Base-by-base conservation (phyloP, 768 basidiomycete species). In the Phallus indusiatus region DNA sequence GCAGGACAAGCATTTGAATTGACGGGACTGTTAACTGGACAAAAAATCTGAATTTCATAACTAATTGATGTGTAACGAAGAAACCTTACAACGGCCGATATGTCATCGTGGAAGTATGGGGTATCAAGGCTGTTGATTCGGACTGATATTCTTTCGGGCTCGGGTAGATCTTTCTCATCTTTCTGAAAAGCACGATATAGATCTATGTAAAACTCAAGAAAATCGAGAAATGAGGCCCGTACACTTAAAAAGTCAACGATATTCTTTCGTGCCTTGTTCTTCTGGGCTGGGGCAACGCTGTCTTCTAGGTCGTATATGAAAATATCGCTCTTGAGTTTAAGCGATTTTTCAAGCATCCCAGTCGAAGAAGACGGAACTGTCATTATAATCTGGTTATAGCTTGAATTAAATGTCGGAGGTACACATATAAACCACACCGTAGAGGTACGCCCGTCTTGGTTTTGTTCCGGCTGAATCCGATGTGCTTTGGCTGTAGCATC, bases 281-380 rank as follows among this genome's bases (percentile, higher is more conserved):
- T 71, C 33, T 69, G 64, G 5, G 74, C 73, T 3, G 86, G 86
- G 4, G 90, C 74, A 0, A 94, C 82, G 61, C 88, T 88, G 69
- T 95, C 93, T 69, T 94, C 93, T 12, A 95, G 75, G 73, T 95
- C 93, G 66, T 92, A 94, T 22, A 92, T 85, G 36, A 93, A 75
- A 47, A 86, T 77, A 61, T 95, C 93, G 1, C 90, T 83, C 1
- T 72, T 68, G 14, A 76, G 74, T 10, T 66, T 69, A 49, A 88
- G 75, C 0, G 88, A 88, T 68, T 93, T 94, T 63, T 84, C 74
- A 35, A 95, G 81, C 86, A 92, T 91, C 47, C 82, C 79, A 36
- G 86, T 81, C 12, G 84, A 86, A 1, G 90, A 86, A 5, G 85
- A 78, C 2, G 93, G 93, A 3, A 95, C 93, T 84, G 33, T 46